Conservation (phyloP, 2,329 filamentous ascomycete species). For the Neofusicoccum sp. region DNA sequence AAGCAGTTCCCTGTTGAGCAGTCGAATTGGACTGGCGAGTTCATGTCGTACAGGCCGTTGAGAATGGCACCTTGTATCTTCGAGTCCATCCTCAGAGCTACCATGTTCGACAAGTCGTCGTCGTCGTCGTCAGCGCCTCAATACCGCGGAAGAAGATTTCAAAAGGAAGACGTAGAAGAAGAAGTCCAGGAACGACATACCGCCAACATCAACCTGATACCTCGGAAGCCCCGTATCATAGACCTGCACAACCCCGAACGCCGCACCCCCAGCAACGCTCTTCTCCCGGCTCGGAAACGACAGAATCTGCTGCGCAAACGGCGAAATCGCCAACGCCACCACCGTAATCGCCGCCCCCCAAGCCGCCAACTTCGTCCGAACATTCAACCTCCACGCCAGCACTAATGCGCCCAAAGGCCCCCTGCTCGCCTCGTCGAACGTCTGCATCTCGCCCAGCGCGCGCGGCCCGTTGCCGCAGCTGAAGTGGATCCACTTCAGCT, state of each 20-base stretch:
- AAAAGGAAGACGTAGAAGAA: no score
- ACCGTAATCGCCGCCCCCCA: slow-evolving; percentile 16
- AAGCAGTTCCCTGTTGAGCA: background rate
- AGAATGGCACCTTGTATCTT: background rate
- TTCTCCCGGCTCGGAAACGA: background rate
- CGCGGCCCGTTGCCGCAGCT: background rate
- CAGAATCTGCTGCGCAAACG: slow-evolving; percentile 22
- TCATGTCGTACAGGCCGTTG: background rate
- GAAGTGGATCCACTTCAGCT: slow-evolving; percentile 42
- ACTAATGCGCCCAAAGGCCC: slow-evolving; percentile 17
- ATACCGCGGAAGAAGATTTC: no score
- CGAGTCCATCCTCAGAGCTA: background rate
- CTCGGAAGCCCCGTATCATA: no score
- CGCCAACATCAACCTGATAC: no score
- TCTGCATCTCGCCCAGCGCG: slow-evolving; percentile 29
- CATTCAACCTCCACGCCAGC: background rate
- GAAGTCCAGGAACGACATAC: no score
- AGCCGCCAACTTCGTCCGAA: background rate
- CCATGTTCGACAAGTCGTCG: background rate
- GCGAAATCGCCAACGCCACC: slow-evolving; percentile 11
- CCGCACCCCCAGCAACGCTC: no score
- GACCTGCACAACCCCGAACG: no score
- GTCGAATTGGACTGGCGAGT: background rate
- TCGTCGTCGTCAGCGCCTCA: background rate
- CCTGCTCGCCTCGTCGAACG: slow-evolving; percentile 34